Conservation (phyloP, 306 rosid genomes). For the Aeschynomene evenia region DNA sequence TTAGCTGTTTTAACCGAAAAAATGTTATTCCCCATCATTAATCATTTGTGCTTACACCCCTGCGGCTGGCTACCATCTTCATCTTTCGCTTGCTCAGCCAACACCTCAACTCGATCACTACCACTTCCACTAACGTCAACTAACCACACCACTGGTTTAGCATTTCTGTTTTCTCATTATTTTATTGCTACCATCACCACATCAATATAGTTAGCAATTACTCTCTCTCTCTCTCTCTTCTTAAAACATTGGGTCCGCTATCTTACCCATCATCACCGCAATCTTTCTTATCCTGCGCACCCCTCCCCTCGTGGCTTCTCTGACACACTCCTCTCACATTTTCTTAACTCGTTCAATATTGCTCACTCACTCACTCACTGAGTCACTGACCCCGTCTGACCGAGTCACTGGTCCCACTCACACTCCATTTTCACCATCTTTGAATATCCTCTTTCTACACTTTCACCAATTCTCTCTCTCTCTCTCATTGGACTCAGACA, state of each 20-base stretch:
- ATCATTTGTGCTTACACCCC: too few relatives aligned
- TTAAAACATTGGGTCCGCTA: background rate
- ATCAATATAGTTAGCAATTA: background rate
- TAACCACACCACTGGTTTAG: background rate
- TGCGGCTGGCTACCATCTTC: too few relatives aligned
- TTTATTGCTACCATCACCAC: background rate
- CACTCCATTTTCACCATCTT: conserved; percentile 21
- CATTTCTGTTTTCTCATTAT: background rate
- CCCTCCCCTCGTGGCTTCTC: conserved; percentile 23
- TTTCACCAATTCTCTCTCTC: background rate
- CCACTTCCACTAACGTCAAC: background rate
- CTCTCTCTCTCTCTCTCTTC: background rate
- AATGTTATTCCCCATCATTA: too few relatives aligned
- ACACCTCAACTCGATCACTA: background rate
- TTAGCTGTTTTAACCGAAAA: too few relatives aligned
- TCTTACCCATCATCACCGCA: background rate
- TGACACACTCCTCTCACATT: conserved; percentile 8
- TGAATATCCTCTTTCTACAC: conserved; percentile 7
- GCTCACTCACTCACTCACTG: background rate
- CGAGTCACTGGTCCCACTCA: conserved; percentile 31
- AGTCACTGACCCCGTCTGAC: conserved; percentile 9
- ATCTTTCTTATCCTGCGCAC: conserved; percentile 31
- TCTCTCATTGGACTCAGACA: conserved; percentile 14
- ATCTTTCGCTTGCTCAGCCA: background rate
- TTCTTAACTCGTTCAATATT: background rate